A percentile compares a stretch with the other conserved stretches of the same genome.
These are phyloP conservation scores for Areca catechu DNA, from an alignment of 176 grass and related monocot species.

Conservation along the genomic window DNA sequence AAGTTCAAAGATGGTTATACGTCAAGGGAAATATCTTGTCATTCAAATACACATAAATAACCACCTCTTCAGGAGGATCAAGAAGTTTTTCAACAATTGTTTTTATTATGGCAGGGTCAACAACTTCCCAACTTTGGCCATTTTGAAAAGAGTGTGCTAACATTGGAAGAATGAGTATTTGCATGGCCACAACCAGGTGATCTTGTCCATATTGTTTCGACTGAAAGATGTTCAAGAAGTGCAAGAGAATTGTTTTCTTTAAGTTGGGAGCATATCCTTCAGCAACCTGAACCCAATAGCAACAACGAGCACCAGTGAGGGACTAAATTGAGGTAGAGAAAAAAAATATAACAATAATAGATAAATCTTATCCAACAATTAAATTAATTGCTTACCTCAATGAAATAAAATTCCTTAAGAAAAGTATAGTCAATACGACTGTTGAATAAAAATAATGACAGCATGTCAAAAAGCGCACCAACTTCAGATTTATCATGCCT, in stretches of 20 bases:
- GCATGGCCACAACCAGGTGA: constrained; percentile 97
- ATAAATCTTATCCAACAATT: too few species aligned
- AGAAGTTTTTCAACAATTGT: constrained; percentile 98
- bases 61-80: constrained; percentile 96
- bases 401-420: constrained; percentile 95
- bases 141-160: constrained; percentile 97
- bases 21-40: neutral
- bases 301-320: neutral
- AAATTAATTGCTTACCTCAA: constrained; percentile 52
- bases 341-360: too few species aligned
- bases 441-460: constrained; percentile 93
- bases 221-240: constrained; percentile 93
- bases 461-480: constrained; percentile 95
- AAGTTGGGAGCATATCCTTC: constrained; percentile 80
- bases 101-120: constrained; percentile 82
- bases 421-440: constrained; percentile 97
- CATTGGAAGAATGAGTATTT: constrained; percentile 99
- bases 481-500: constrained; percentile 84
- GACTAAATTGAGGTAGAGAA: neutral
- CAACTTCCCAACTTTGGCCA: constrained; percentile 93
- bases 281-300: constrained; percentile 49
- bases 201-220: constrained; percentile 92
- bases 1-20: neutral
- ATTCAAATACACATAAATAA: constrained; percentile 3
- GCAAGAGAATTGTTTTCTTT: constrained; percentile 82